These are phyloP conservation scores for Globisporangium perplexum DNA, from an alignment of 352 stramenopile genomes.

Conservation along the genomic window DNA sequence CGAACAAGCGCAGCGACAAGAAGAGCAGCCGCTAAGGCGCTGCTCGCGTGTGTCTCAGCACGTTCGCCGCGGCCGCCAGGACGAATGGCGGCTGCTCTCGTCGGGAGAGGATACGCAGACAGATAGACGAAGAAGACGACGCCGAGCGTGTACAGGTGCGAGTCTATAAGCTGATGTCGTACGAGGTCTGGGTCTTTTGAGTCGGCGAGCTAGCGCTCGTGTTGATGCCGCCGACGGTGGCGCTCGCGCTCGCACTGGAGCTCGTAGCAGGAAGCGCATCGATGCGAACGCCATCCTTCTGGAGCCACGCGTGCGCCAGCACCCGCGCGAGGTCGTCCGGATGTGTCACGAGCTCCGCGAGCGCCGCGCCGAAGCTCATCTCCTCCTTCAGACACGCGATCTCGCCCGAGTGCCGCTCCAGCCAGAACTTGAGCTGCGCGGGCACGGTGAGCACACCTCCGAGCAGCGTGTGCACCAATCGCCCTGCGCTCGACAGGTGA, in stretches of 20 bases:
- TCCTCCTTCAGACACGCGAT: constrained; percentile 10
- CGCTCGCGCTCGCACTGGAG: background rate
- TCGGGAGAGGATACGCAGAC: background rate
- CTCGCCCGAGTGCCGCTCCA: constrained; percentile 4
- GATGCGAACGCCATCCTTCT: constrained; percentile 3
- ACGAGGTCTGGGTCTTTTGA: background rate
- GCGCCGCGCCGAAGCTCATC: constrained; percentile 13
- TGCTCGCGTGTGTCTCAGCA: background rate
- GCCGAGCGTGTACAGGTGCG: background rate
- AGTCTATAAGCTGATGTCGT: background rate
- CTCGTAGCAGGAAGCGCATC: background rate
- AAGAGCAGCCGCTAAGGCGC: constrained; percentile 7
- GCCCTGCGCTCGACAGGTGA: constrained; percentile 5
- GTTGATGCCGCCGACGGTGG: too few relatives aligned
- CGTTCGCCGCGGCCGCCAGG: background rate
- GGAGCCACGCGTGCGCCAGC: constrained; percentile 3
- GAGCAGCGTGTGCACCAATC: constrained; percentile 5
- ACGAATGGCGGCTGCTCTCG: background rate
- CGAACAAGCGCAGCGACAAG: constrained; percentile 11
- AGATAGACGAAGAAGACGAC: background rate
- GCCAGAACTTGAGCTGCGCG: constrained; percentile 9
- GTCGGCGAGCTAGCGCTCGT: background rate
- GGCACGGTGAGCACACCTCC: constrained; percentile 4
- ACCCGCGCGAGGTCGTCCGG: constrained; percentile 10
- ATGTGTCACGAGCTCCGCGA: constrained; percentile 7